These are phyloP conservation scores for Podila epicladia DNA, from an alignment of 192 early-diverging fungal genomes.

Conservation along the genomic window DNA sequence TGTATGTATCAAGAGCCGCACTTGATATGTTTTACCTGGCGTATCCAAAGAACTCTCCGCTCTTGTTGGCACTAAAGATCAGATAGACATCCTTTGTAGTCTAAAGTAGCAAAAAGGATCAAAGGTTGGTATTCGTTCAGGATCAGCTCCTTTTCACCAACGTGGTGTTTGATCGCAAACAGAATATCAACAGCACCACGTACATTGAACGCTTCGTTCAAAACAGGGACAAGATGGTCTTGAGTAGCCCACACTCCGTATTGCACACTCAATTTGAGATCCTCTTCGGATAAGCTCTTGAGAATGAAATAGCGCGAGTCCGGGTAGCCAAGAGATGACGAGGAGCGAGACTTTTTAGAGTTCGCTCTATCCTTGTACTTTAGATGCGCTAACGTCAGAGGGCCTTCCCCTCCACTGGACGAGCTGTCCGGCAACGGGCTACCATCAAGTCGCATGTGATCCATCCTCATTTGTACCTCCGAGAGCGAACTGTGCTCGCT, in stretches of 20 bases:
- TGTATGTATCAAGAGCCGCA: no score
- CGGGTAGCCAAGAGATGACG: constrained; percentile 35
- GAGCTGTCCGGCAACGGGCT: constrained; percentile 32
- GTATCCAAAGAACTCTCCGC: constrained; percentile 63
- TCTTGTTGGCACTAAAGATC: constrained; percentile 63
- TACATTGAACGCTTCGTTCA: constrained; percentile 58
- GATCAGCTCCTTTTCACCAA: no score
- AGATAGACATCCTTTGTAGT: constrained; percentile 55
- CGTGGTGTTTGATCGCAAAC: no score
- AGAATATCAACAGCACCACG: background rate
- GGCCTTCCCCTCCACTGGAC: constrained; percentile 21
- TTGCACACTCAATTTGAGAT: constrained; percentile 60
- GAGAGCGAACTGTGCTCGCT: constrained; percentile 6
- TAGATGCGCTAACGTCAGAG: background rate
- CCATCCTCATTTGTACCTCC: constrained; percentile 22
- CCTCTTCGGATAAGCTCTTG: constrained; percentile 60
- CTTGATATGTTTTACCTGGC: constrained; percentile 31
- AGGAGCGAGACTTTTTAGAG: constrained; percentile 33
- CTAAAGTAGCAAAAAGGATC: constrained; percentile 9
- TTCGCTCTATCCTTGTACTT: background rate
- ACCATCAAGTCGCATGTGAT: constrained; percentile 27
- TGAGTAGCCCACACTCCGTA: constrained; percentile 61
- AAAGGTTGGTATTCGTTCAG: background rate
- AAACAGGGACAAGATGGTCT: constrained; percentile 55
- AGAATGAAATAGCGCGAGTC: constrained; percentile 58